Conservation (phyloP, 305 asterid species). For the Nicotiana rustica region DNA sequence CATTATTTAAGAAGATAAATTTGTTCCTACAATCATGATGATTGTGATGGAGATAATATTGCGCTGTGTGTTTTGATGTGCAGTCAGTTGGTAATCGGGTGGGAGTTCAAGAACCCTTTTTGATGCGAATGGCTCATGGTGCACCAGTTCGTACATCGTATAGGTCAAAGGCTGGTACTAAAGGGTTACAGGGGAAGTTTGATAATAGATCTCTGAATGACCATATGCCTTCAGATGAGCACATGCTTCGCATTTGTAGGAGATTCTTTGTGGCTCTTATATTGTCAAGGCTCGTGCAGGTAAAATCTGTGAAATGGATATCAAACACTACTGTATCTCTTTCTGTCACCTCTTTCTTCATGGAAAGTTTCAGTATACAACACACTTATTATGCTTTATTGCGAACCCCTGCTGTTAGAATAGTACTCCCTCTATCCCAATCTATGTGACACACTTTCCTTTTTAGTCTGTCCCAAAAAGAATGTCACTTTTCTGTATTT, state of each 20-base stretch:
- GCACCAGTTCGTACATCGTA: conserved; percentile 67
- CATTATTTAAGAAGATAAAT: conserved; percentile 24
- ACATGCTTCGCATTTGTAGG: conserved; percentile 86
- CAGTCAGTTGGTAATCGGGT: conserved; percentile 98
- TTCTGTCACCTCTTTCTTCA: conserved; percentile 23
- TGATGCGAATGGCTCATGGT: conserved; percentile 99
- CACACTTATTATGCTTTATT: background rate
- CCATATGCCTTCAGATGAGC: conserved; percentile 75
- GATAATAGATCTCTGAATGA: conserved; percentile 54
- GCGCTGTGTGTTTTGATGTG: conserved; percentile 47
- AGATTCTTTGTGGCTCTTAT: conserved; percentile 95
- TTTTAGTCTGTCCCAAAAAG: too few relatives aligned
- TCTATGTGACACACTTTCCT: too few relatives aligned
- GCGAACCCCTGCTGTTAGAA: conserved; percentile 14
- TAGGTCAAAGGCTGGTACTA: conserved; percentile 60
- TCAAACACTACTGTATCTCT: conserved; percentile 1
- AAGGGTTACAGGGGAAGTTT: conserved; percentile 60
- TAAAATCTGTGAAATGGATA: conserved; percentile 40
- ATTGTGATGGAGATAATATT: conserved; percentile 26
- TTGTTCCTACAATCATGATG: conserved; percentile 30
- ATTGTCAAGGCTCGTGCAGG: conserved; percentile 96
- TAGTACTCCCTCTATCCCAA: too few relatives aligned
- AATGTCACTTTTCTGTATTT: too few relatives aligned
- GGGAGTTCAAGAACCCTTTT: conserved; percentile 95
- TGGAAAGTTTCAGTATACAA: conserved; percentile 12